Evolutionary conservation across 805 yeast genomes (phyloP).

Genomic region (Saturnispora saitoi): DNA sequence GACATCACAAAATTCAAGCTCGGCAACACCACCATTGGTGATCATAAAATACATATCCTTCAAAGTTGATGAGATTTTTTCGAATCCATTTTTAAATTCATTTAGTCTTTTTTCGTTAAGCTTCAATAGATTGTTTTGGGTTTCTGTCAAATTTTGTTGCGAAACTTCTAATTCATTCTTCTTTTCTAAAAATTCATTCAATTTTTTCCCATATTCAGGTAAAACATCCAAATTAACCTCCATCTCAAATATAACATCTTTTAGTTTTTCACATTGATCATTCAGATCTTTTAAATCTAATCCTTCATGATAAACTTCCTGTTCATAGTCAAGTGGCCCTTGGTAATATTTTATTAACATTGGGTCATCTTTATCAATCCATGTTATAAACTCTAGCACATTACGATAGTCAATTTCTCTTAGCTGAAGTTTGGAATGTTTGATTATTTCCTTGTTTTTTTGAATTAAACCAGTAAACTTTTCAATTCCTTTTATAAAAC

Average conservation of each 20-base stretch:
- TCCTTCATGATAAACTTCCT: constrained; percentile 39
- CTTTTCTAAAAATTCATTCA: constrained; percentile 54
- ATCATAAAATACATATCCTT: constrained; percentile 98
- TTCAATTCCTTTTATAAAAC: constrained; percentile 22
- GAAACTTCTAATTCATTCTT: constrained; percentile 61
- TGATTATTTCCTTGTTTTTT: constrained; percentile 34
- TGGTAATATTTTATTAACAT: constrained; percentile 15
- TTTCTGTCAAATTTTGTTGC: constrained; percentile 28
- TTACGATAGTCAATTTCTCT: constrained; percentile 39
- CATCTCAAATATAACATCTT: constrained; percentile 45
- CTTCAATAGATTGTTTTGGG: constrained; percentile 43
- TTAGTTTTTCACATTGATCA: constrained; percentile 44
- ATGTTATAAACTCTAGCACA: constrained; percentile 38
- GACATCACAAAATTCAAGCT: constrained; percentile 87
- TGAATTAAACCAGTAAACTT: constrained; percentile 22
- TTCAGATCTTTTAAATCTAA: constrained; percentile 43
- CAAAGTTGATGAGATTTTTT: constrained; percentile 72
- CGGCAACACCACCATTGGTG: constrained; percentile 99
- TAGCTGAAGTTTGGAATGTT: constrained; percentile 21
- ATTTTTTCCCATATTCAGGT: constrained; percentile 65
- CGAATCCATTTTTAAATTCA: constrained; percentile 92
- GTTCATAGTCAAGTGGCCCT: constrained; percentile 31
- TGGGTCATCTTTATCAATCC: constrained; percentile 36
- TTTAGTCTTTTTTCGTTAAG: constrained; percentile 66
- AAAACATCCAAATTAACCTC: constrained; percentile 66